Evolutionary conservation across 805 yeast genomes (phyloP), one percentile per base, ranked within the genome.

Genomic region (Pichia paraexigua): DNA sequence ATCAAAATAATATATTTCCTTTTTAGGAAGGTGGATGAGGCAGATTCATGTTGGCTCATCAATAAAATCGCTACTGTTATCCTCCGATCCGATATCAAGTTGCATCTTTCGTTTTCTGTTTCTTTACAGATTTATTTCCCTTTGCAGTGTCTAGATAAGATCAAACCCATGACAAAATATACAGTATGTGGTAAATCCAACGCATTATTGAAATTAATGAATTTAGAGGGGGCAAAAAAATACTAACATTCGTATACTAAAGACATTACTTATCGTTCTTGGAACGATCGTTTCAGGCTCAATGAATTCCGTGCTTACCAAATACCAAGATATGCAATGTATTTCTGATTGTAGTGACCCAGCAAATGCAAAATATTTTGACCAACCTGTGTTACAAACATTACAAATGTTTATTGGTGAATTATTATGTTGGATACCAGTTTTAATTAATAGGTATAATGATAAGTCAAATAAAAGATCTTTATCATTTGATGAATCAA

Each of bases 401-500:
- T 67, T 84, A 20, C 92, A 87, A 65, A 87, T 87, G 94, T 86
- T 87, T 60, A 63, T 84, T 5, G 95, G 91, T 24, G 95, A 87
- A 61, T 66, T 78, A 53, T 51, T 66, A 5, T 67, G 72, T 49
- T 68, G 72, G 72, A 40, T 67, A 9, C 69, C 71, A 8, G 56
- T 68, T 17, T 51, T 61, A 0, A n/a, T 54, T 15, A 7, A 40
- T 9, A 50, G 41, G 11, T 37, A 27, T 11, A 43, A 43, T 11
- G 28, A 43, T 22, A 30, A 10, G 15, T 27, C n/a, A 45, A 32
- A 42, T 20, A 35, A 17, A 22, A 41, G 21, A 43, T 42, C 11
- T 40, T 49, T 47, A 39, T 28, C 32, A 47, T 11, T 20, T 11
- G 21, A 45, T 18, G 50, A 41, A 41, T 27, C 42, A 30, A 27